These are phyloP conservation scores for Saccharomycopsis sp. DNA, from an alignment of 805 yeast genomes.

Conservation along the genomic window DNA sequence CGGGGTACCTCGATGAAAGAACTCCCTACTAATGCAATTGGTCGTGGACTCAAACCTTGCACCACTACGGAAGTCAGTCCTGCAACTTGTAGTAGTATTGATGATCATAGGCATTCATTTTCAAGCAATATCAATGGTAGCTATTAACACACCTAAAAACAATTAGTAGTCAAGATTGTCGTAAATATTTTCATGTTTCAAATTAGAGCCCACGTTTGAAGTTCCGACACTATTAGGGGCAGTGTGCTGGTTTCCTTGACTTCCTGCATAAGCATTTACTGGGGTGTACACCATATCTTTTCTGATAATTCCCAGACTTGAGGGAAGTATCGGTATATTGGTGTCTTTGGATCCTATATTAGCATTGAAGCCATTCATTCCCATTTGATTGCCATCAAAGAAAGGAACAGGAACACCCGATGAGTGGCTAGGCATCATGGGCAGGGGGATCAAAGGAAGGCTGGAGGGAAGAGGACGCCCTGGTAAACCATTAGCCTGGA, in stretches of 20 bases:
- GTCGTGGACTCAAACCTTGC: too few relatives aligned
- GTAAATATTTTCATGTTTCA: not conserved
- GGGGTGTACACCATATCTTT: not conserved
- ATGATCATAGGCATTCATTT: too few relatives aligned
- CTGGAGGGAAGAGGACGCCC: not conserved
- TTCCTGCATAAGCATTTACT: not conserved
- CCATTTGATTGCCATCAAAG: too few relatives aligned
- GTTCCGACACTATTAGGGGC: too few relatives aligned
- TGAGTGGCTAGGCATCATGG: not conserved
- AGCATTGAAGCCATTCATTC: not conserved
- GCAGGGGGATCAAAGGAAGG: not conserved
- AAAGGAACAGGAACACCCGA: not conserved
- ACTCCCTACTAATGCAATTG: too few relatives aligned
- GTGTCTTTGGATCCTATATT: not conserved
- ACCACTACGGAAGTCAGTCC: too few relatives aligned
- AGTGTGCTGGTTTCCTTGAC: not conserved
- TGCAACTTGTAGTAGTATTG: too few relatives aligned
- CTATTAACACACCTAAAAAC: too few relatives aligned
- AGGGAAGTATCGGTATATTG: not conserved
- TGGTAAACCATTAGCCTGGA: not conserved
- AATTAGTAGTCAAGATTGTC: not conserved
- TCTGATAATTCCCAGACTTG: not conserved
- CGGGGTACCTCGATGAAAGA: too few relatives aligned
- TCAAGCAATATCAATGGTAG: too few relatives aligned
- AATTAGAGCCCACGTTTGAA: not conserved